Evolutionary conservation across 441 rosid genomes (phyloP).

Genomic region (Pelargonium cotyledonis): DNA sequence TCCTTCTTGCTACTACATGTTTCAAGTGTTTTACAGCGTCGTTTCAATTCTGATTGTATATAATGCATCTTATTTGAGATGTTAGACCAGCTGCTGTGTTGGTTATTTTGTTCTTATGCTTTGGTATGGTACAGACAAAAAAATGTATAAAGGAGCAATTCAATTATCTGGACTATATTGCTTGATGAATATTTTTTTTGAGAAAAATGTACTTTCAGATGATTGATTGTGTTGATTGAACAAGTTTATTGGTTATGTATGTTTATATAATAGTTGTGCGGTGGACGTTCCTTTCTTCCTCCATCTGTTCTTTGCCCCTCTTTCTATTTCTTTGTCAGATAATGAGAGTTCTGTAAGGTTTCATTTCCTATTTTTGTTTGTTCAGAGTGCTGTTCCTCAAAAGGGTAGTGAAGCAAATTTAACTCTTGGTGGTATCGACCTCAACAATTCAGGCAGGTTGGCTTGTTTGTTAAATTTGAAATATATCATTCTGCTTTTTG

Average conservation of each 20-base stretch:
- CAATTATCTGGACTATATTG: neutral
- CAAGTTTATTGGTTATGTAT: neutral
- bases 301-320: neutral
- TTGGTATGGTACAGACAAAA: neutral
- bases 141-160: neutral
- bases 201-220: neutral
- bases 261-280: neutral
- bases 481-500: neutral
- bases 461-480: slow-evolving; percentile 43
- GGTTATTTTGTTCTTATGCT: neutral
- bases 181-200: neutral
- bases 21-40: neutral
- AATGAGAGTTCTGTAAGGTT: slow-evolving; percentile 15
- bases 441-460: slow-evolving; percentile 99
- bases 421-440: slow-evolving; percentile 99
- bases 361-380: slow-evolving; percentile 23
- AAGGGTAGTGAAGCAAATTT: slow-evolving; percentile 89
- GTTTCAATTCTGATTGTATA: too few relatives aligned
- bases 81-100: neutral
- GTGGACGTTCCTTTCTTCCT: neutral
- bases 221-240: neutral
- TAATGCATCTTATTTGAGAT: neutral
- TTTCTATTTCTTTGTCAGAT: slow-evolving; percentile 6
- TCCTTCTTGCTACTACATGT: neutral
- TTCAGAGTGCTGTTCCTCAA: slow-evolving; percentile 76